Conservation (phyloP, 805 yeast genomes). For the Lipomyces spencermartinsiae region DNA sequence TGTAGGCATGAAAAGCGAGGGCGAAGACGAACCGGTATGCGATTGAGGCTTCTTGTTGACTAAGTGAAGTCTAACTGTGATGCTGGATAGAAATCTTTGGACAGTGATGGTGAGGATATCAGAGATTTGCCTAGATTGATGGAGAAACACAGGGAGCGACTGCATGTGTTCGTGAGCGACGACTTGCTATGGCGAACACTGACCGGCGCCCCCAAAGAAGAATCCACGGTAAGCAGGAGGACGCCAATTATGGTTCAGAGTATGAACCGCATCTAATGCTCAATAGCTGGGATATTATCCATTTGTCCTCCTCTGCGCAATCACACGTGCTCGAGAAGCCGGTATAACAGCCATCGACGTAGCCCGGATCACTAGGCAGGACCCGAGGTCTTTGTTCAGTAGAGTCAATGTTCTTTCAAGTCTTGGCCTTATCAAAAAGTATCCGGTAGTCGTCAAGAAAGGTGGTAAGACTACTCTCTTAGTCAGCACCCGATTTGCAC, state of each 20-base stretch:
- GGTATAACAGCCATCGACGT: constrained; percentile 49
- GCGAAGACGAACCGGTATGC: constrained; percentile 13
- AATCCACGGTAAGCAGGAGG: constrained; percentile 36
- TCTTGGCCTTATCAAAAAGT: constrained; percentile 46
- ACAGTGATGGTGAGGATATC: constrained; percentile 20
- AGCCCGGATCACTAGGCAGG: constrained; percentile 49
- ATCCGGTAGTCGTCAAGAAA: constrained; percentile 44
- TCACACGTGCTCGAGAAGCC: constrained; percentile 49
- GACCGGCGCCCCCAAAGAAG: constrained; percentile 46
- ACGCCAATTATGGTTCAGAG: neutral
- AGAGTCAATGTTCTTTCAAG: constrained; percentile 45
- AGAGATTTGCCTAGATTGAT: constrained; percentile 25
- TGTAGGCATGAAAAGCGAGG: constrained; percentile 30
- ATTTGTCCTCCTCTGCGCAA: constrained; percentile 49
- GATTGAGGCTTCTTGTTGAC: neutral
- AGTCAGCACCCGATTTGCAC: constrained; percentile 45
- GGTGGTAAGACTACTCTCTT: constrained; percentile 46
- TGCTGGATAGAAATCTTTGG: constrained; percentile 13
- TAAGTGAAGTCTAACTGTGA: neutral
- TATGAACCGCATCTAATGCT: neutral
- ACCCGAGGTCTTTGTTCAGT: constrained; percentile 49
- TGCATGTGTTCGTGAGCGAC: constrained; percentile 43
- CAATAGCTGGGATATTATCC: constrained; percentile 46
- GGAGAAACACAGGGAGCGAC: constrained; percentile 28
- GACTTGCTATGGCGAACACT: constrained; percentile 47